Base-by-base conservation (phyloP, 495 filamentous ascomycete genomes). In the Hypomontagnella submonticulosa region DNA sequence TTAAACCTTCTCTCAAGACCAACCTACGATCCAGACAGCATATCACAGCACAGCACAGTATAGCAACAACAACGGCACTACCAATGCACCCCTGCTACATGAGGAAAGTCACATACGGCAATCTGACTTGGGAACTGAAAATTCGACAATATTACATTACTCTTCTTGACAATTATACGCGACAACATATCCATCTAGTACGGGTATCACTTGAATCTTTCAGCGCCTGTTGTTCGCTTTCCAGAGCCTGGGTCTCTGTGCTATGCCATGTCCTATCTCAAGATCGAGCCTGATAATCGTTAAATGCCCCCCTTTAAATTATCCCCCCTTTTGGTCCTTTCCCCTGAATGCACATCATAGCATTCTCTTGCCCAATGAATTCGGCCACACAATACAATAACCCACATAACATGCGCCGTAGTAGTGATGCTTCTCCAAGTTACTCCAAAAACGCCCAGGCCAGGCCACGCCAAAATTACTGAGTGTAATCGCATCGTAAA, bases 141-240 rank as follows among this genome's bases (percentile, higher is more conserved):
- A 34, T 51, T 32, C 32, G 51, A 49, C 27, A 67, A 36, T 57
- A 52, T 48, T 53, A 41, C 50, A 56, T 56, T 56, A 56, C 55
- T 40, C 12, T 44, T 18, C 16, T 61, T 53, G 32, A 52, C 47
- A 68, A 44, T 53, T 54, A 57, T 62, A 50, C 47, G 16, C 34
- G 23, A 36, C 41, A 54, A 62, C 49, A 57, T 52, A 37, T 49
- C 30, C 52, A 57, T 58, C 48, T 61, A 63, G 65, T 57, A 61
- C 42, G 65, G 65, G 65, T 68, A 68, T 68, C n/a, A n/a, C 59
- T 68, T 42, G 15, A 52, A 38, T 56, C 50, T 12, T 63, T 54
- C 43, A 51, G 59, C 65, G 54, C 60, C 54, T 63, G 59, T 55
- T 57, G 48, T 59, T 13, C 55, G 54, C 55, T 60, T 63, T 18